Conservation (phyloP, 257 asterid genomes). For the Fraxinus cuspidata region DNA sequence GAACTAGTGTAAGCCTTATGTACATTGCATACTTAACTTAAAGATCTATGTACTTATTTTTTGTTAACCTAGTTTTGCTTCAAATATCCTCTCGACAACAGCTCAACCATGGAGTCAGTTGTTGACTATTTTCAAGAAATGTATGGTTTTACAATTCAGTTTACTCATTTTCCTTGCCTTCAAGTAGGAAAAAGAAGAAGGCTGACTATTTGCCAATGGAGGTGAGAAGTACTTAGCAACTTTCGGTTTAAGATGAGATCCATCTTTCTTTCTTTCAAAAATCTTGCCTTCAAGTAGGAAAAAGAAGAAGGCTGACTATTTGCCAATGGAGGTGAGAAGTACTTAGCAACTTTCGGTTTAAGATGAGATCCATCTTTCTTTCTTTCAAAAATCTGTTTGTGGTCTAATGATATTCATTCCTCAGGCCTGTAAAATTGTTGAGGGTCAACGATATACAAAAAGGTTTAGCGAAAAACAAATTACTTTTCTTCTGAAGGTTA, state of each 20-base stretch:
- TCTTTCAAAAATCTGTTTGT: background rate
- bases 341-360: background rate
- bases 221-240: constrained; percentile 39
- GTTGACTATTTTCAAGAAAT: constrained; percentile 93
- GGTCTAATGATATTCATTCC: constrained; percentile 28
- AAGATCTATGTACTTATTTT: background rate
- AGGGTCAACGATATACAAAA: constrained; percentile 92
- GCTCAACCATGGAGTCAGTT: constrained; percentile 85
- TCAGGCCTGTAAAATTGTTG: constrained; percentile 95
- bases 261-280: background rate
- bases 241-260: background rate
- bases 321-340: constrained; percentile 90
- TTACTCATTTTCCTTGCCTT: constrained; percentile 94
- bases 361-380: background rate
- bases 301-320: constrained; percentile 94
- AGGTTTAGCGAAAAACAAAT: constrained; percentile 94
- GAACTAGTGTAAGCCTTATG: constrained; percentile 77
- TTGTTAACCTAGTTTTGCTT: constrained; percentile 5
- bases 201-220: constrained; percentile 98
- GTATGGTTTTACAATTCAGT: constrained; percentile 88
- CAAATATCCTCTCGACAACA: constrained; percentile 96
- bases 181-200: constrained; percentile 99
- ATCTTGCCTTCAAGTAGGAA: constrained; percentile 99
- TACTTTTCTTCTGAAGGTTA: constrained; percentile 77
- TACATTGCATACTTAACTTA: no score